These are phyloP conservation scores for Trichosporon inkin DNA, from an alignment of 1,284 basidiomycete species.

Conservation along the genomic window DNA sequence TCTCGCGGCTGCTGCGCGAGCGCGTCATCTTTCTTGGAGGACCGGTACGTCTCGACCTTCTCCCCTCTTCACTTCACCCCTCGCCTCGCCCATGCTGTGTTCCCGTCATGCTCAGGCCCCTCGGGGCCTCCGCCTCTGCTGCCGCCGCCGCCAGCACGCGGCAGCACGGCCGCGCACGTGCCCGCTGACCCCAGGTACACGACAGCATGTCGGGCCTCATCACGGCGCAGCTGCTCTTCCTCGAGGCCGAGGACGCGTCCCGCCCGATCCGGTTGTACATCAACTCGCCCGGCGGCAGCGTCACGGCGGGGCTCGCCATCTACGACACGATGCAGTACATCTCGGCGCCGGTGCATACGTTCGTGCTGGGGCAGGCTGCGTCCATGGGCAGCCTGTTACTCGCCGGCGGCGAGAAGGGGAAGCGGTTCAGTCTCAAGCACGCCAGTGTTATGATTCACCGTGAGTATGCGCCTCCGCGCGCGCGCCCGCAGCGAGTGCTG, in stretches of 20 bases:
- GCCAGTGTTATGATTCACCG: slow-evolving; percentile 96
- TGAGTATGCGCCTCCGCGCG: too few relatives aligned
- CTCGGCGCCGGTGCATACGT: slow-evolving; percentile 86
- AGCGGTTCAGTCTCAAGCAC: slow-evolving; percentile 82
- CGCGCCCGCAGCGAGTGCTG: too few relatives aligned
- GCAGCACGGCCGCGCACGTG: too few relatives aligned
- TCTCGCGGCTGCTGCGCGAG: slow-evolving; percentile 81
- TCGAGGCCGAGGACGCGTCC: slow-evolving; percentile 86
- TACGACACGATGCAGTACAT: slow-evolving; percentile 90
- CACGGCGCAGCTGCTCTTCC: slow-evolving; percentile 84
- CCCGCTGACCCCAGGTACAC: slow-evolving; percentile 59
- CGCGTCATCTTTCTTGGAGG: slow-evolving; percentile 84
- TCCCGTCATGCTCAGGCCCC: too few relatives aligned
- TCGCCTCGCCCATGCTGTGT: neutral
- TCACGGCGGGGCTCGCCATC: slow-evolving; percentile 87
- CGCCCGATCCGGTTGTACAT: slow-evolving; percentile 92
- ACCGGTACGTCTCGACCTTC: slow-evolving; percentile 17
- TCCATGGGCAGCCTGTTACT: slow-evolving; percentile 89
- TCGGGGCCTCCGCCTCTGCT: too few relatives aligned
- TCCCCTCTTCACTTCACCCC: neutral
- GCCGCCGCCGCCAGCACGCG: too few relatives aligned
- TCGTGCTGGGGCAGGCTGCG: slow-evolving; percentile 86
- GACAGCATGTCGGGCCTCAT: slow-evolving; percentile 77
- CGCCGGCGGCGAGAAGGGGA: slow-evolving; percentile 77
- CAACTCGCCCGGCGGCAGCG: slow-evolving; percentile 89